A percentile compares a stretch with the other conserved stretches of the same genome.
Evolutionary conservation across 2,329 filamentous ascomycete genomes (phyloP).

Genomic region (Clonostachys rosea): DNA sequence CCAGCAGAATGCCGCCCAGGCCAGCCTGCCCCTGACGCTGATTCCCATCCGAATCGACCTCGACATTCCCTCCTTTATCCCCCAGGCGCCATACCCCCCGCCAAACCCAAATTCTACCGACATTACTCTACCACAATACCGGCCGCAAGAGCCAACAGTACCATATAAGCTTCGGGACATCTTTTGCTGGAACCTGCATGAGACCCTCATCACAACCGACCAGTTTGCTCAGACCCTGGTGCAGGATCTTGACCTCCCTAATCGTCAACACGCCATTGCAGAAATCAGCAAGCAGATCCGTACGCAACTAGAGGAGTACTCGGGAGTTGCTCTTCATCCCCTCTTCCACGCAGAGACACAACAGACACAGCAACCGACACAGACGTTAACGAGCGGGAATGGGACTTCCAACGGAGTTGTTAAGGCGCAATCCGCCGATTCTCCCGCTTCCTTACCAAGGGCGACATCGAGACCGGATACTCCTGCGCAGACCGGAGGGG

Average conservation of each 20-base stretch:
- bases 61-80: constrained; percentile 73
- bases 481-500: constrained; percentile 45
- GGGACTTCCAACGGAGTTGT: constrained; percentile 5
- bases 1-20: constrained; percentile 57
- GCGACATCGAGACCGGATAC: constrained; percentile 48
- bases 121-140: constrained; percentile 72
- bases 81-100: constrained; percentile 59
- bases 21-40: constrained; percentile 78
- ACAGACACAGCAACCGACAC: constrained; percentile 10
- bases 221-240: constrained; percentile 90
- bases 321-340: constrained; percentile 87
- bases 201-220: constrained; percentile 89
- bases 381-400: constrained; percentile 3
- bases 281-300: constrained; percentile 93
- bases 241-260: constrained; percentile 88
- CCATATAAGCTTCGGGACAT: constrained; percentile 88
- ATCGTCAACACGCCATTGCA: constrained; percentile 61
- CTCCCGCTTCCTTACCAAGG: constrained; percentile 25
- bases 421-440: constrained; percentile 9
- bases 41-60: constrained; percentile 96
- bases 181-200: constrained; percentile 98
- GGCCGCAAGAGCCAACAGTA: constrained; percentile 71
- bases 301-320: constrained; percentile 92
- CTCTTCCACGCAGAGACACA: constrained; percentile 67
- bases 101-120: constrained; percentile 62